Conservation (phyloP, 2,329 filamentous ascomycete species). For the Podosphaera leucotricha region DNA sequence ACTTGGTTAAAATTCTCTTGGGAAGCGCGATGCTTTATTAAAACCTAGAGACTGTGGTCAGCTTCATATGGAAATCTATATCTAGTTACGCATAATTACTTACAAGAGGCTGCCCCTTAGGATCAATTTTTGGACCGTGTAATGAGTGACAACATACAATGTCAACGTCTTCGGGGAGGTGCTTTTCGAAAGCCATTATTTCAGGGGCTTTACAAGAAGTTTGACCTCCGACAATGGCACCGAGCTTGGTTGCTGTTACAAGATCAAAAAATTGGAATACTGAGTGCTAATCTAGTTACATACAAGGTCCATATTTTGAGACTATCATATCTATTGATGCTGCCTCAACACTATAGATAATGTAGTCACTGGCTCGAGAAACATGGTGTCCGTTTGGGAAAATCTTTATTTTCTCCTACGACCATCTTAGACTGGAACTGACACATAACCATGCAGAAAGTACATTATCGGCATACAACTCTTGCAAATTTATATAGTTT, state of each 20-base stretch:
- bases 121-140: slow-evolving; percentile 76
- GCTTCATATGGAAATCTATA: background rate
- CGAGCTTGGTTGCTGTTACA: slow-evolving; percentile 62
- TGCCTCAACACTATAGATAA: slow-evolving; percentile 96
- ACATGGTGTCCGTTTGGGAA: slow-evolving; percentile 87
- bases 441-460: no score
- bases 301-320: slow-evolving; percentile 79
- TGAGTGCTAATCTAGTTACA: slow-evolving; percentile 16
- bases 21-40: slow-evolving; percentile 82
- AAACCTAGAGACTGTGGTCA: slow-evolving; percentile 22
- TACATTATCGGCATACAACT: no score
- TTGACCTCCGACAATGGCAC: slow-evolving; percentile 88
- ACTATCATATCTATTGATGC: slow-evolving; percentile 75
- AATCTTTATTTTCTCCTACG: slow-evolving; percentile 66
- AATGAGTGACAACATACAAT: slow-evolving; percentile 94
- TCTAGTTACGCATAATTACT: slow-evolving; percentile 1
- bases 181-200: slow-evolving; percentile 73
- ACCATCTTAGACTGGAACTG: slow-evolving; percentile 17
- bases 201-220: slow-evolving; percentile 97
- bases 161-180: slow-evolving; percentile 70
- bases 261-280: slow-evolving; percentile 6
- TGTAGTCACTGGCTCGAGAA: slow-evolving; percentile 89
- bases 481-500: slow-evolving; percentile 53
- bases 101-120: slow-evolving; percentile 72
- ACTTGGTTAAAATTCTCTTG: slow-evolving; percentile 55